Evolutionary conservation across 129 eudicot species (phyloP), one percentile per base, ranked within the genome.

Genomic region (Solidago caesia): DNA sequence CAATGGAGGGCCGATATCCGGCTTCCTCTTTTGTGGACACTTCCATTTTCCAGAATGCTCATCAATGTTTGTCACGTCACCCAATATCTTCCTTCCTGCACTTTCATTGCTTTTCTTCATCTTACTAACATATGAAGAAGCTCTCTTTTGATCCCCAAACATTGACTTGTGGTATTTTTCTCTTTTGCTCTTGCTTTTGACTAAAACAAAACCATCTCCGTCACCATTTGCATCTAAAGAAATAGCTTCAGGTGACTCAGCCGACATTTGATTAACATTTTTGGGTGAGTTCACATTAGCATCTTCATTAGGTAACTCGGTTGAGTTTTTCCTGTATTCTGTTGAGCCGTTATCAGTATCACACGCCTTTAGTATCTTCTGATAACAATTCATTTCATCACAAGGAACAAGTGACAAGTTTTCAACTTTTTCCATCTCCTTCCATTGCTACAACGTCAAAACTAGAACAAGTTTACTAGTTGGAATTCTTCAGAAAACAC

Each of bases 31-130:
- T 79, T 81, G 88, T 51, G 98, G 96, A 69, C 96, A 89, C 78
- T 67, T 67, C 98, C 96, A 89, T 78, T 89, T 92, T 57, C 96
- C 96, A 9, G 87, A 63, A n/a, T 76, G 71, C 96, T 74, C 82
- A 9, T 77, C 82, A 27, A 83, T 58, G 67, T 92, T 92, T 12
- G 95, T 82, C 21, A 74, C 81, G 27, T 92, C 98, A 11, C 74
- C 70, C 4, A 92, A 74, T 15, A 59, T 85, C 80, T 79, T 89
- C 75, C 92, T 83, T 60, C 46, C 60, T 21, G 25, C 68, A 15
- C 47, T 74, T 44, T 44, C 74, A 43, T 52, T 72, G 69, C 49
- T 68, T 45, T 6, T 76, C 44, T 43, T 48, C 11, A 26, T 29
- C n/a, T 64, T 48, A 41, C 45, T 14, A 63, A 21, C 71, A 64